Evolutionary conservation across 176 grass and related monocot genomes (phyloP).

Genomic region (Leersia perrieri): DNA sequence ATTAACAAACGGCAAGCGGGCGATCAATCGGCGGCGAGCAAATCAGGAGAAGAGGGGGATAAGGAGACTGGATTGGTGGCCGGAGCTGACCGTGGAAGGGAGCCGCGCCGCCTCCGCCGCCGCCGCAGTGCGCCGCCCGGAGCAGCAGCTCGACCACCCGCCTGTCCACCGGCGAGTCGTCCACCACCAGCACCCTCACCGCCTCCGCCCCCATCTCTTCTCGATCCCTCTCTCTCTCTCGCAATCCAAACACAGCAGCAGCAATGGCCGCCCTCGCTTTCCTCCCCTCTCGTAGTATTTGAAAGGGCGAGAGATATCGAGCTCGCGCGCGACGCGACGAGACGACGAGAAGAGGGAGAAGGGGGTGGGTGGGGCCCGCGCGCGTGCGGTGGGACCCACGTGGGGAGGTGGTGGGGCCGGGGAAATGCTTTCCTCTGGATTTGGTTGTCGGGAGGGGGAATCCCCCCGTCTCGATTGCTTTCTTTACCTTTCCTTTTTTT

Average conservation of each 20-base stretch:
- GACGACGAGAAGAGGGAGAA: neutral
- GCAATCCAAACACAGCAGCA: neutral
- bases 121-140: slow-evolving; percentile 23
- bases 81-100: slow-evolving; percentile 48
- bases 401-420: neutral
- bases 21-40: neutral
- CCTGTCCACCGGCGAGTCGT: slow-evolving; percentile 78
- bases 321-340: neutral
- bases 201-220: neutral
- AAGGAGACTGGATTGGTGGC: neutral
- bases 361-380: neutral
- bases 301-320: neutral
- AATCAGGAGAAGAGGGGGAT: neutral
- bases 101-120: slow-evolving; percentile 28
- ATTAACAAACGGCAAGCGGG: no score
- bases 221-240: neutral
- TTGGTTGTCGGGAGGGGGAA: slow-evolving; percentile 64
- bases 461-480: neutral
- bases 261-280: neutral
- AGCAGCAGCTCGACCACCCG: slow-evolving; percentile 71
- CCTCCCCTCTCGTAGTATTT: neutral
- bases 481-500: neutral
- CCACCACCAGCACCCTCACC: slow-evolving; percentile 84
- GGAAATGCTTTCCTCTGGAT: slow-evolving; percentile 64
- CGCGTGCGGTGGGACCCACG: slow-evolving; percentile 12